Percentiles rank a stretch among this genome's conserved stretches.
Conservation (phyloP, 2,329 filamentous ascomycete genomes). For the Pseudocercospora ulei region DNA sequence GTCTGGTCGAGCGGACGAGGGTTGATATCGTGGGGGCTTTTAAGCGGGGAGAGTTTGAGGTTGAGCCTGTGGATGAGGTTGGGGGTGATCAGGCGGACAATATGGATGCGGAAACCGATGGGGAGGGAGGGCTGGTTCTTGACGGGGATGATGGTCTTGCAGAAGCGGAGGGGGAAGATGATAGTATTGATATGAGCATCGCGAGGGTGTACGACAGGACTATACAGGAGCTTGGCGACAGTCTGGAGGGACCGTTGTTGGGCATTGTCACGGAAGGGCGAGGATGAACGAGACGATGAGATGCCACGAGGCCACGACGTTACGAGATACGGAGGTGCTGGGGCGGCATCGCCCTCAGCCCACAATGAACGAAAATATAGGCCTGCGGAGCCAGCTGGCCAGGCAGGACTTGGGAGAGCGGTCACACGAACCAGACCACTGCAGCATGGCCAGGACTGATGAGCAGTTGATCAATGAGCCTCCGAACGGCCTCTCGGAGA, state of each 20-base stretch:
- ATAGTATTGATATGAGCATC: conserved; percentile 55
- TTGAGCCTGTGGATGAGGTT: conserved; percentile 37
- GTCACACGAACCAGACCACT: too few relatives aligned
- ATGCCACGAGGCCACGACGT: neutral
- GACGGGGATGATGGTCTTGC: conserved; percentile 27
- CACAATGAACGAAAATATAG: too few relatives aligned
- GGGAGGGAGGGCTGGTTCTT: conserved; percentile 34
- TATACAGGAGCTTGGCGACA: conserved; percentile 61
- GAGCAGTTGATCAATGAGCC: too few relatives aligned
- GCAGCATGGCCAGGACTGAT: too few relatives aligned
- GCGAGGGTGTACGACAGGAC: conserved; percentile 72
- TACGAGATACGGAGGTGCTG: neutral
- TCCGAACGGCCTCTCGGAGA: too few relatives aligned
- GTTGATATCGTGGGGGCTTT: conserved; percentile 60
- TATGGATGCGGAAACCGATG: conserved; percentile 39
- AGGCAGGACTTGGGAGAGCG: too few relatives aligned
- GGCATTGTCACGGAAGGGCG: conserved; percentile 40
- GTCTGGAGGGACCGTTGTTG: conserved; percentile 47
- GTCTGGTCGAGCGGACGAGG: conserved; percentile 67
- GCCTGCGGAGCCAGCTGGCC: too few relatives aligned
- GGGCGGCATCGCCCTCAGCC: too few relatives aligned
- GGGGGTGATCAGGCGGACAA: conserved; percentile 31
- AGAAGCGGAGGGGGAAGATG: conserved; percentile 31
- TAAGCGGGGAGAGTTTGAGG: conserved; percentile 44
- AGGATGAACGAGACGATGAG: conserved; percentile 12